Percentiles rank a stretch among this genome's conserved stretches.
Conservation (phyloP, 495 filamentous ascomycete species). For the Penicillium psychrofluorescens region DNA sequence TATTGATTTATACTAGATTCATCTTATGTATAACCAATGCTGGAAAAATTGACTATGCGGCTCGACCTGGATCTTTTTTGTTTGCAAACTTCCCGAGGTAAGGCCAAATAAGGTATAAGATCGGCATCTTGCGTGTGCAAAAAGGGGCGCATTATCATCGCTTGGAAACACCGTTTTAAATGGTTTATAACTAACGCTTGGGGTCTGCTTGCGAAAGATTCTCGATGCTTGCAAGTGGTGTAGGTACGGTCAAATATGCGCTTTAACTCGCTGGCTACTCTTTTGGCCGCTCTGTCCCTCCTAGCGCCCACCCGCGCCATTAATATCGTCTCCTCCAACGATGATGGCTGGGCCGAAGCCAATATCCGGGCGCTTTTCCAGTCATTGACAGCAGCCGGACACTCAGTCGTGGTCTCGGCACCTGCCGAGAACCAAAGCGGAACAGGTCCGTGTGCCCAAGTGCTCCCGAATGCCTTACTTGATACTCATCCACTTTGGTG, state of each 20-base stretch:
- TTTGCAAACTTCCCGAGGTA: too few relatives aligned
- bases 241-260: conserved; percentile 2
- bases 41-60: too few relatives aligned
- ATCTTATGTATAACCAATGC: too few relatives aligned
- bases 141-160: too few relatives aligned
- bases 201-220: too few relatives aligned
- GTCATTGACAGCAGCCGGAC: conserved; percentile 42
- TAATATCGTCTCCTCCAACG: conserved; percentile 59
- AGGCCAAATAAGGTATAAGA: too few relatives aligned
- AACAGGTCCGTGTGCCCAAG: conserved; percentile 30
- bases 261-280: conserved; percentile 1
- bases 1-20: too few relatives aligned
- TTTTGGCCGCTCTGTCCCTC: conserved; percentile 4
- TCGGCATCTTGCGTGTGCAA: too few relatives aligned
- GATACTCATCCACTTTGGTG: background rate
- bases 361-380: conserved; percentile 53
- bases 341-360: conserved; percentile 66
- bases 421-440: conserved; percentile 62
- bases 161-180: too few relatives aligned
- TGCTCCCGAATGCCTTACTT: background rate
- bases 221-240: too few relatives aligned
- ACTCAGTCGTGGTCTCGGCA: conserved; percentile 54
- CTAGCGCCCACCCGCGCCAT: conserved; percentile 20
- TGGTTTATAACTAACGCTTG: too few relatives aligned
- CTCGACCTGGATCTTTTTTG: too few relatives aligned